Evolutionary conservation across 2,329 filamentous ascomycete genomes (phyloP), one percentile per base, ranked within the genome.

Genomic region (Trichoderma harzianum): DNA sequence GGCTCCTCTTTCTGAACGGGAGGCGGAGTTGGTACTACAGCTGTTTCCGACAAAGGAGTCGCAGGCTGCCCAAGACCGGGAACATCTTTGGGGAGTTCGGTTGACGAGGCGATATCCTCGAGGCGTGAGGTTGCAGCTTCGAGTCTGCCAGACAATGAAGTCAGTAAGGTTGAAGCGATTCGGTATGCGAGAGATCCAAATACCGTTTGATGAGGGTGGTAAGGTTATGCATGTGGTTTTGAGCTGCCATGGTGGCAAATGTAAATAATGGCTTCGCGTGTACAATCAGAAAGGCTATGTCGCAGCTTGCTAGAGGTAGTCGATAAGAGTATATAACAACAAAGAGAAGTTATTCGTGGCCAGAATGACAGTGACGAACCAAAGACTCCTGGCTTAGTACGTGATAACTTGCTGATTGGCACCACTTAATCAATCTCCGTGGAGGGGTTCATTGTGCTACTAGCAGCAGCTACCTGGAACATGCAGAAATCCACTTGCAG

Each of bases 121-220:
- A 99, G 90, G 72, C 96, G 91, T 75, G 94, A 96, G 67, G 96
- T 99, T 51, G 96, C 96, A 81, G 96, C 96, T 87, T 99, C 96
- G 77, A 99, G 92, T 84, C 96, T 99, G 81, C 76, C 75, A 71
- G 79, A 72, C 79, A 72, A 83, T 43, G 16, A 4, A 43, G 39
- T 90, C 81, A 89, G 88, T 78, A 81, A 76, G 71, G 21, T 21
- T 28, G 67, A 51, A 21, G 57, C 30, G n/a, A 18, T 21, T n/a
- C 11, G 11, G 28, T 2, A 21, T 43, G 28, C 10, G 36, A 11
- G 7, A 18, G 5, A 24, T 47, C 55, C 57, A 51, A 57, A 47
- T 89, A 98, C 96, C 96, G 91, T 89, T 99, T 99, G 86, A 99
- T 98, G 79, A 99, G 89, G 69, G 96, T 99, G 43, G 94, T 97